Evolutionary conservation across 75 land plant species (phyloP).

Genomic region (Sequoia sempervirens): DNA sequence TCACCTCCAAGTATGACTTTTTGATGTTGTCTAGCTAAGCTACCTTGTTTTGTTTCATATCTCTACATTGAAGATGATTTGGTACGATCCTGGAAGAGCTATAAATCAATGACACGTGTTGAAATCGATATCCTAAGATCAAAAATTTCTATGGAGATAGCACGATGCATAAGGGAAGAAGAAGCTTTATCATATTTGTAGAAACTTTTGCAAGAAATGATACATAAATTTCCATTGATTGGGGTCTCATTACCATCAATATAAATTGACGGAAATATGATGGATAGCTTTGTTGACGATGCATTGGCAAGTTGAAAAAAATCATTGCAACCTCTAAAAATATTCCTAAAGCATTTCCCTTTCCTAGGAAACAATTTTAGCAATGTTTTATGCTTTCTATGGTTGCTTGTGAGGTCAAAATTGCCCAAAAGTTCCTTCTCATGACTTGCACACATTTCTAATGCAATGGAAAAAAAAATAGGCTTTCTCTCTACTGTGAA

Average conservation of each 20-base stretch:
- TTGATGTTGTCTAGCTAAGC: not conserved
- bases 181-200: slow-evolving; percentile 45
- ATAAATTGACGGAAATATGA: slow-evolving; percentile 4
- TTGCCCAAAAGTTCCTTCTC: too few species aligned
- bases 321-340: too few species aligned
- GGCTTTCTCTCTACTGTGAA: too few species aligned
- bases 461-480: too few species aligned
- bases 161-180: slow-evolving; percentile 69
- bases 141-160: slow-evolving; percentile 53
- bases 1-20: not conserved
- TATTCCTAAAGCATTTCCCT: too few species aligned
- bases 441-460: too few species aligned
- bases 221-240: slow-evolving; percentile 33
- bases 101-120: slow-evolving; percentile 10
- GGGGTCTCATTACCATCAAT: slow-evolving; percentile 40
- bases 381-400: too few species aligned
- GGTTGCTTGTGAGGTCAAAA: too few species aligned
- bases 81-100: not conserved
- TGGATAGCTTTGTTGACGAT: slow-evolving; percentile 27
- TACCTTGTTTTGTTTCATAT: slow-evolving; percentile 1
- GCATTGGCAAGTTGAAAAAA: too few species aligned
- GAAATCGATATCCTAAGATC: slow-evolving; percentile 48
- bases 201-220: slow-evolving; percentile 44
- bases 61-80: not conserved
- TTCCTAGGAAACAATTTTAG: too few species aligned